A percentile compares a stretch with the other conserved stretches of the same genome.
phyloP scores from a whole-genome alignment of 192 early-diverging fungal species.

The Linnemannia zychae region DNA sequence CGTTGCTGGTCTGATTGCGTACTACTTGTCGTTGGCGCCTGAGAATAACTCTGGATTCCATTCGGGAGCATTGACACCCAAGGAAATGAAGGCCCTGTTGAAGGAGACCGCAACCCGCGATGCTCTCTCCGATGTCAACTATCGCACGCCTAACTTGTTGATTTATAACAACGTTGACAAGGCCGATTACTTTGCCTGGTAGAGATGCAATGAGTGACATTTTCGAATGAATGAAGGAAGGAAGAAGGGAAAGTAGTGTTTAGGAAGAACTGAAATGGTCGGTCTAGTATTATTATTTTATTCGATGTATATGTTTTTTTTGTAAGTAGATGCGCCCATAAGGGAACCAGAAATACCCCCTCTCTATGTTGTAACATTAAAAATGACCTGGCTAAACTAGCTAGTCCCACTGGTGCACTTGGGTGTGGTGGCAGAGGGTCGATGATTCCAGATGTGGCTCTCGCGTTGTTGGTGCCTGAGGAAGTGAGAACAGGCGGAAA shows the following conservation, averaged over 20 bases:
- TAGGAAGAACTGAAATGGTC: neutral
- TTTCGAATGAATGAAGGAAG: no score
- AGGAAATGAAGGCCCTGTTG: conserved; percentile 72
- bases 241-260: neutral
- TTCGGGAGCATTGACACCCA: conserved; percentile 59
- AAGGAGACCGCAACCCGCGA: conserved; percentile 67
- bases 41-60: conserved; percentile 41
- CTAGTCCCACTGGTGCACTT: no score
- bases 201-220: no score
- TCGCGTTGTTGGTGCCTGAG: no score
- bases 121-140: conserved; percentile 60
- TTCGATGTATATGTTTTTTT: conserved; percentile 1
- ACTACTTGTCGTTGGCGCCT: conserved; percentile 68
- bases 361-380: neutral
- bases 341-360: neutral
- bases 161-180: conserved; percentile 66
- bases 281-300: neutral
- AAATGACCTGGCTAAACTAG: neutral
- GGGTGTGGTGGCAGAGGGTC: no score
- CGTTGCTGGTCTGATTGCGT: conserved; percentile 87
- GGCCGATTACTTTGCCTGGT: conserved; percentile 43
- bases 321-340: neutral
- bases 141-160: conserved; percentile 71
- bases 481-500: no score
- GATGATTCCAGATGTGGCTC: no score